Evolutionary conservation across 78 protist genomes (phyloP), one percentile per base, ranked within the genome.

Genomic region (Dictyostelium firmibasis): DNA sequence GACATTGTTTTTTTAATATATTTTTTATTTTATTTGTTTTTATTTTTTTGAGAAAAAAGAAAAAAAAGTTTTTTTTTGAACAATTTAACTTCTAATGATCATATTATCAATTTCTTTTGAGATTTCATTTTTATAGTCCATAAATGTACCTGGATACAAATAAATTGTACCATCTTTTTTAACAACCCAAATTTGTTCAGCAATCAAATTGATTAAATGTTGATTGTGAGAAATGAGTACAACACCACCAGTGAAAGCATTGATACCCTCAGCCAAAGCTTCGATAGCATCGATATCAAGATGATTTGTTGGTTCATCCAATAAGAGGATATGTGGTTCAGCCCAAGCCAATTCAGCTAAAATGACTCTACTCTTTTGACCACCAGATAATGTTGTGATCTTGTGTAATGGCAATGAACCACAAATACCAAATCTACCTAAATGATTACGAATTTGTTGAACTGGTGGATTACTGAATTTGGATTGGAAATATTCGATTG

Each of bases 241-340:
- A 11, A 98, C 94, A 43, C 98, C 99, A 20, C 99, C 99, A 64
- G 69, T 27, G 84, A 86, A 98, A 11, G 11, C 69, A 31, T 96
- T 96, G 94, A 98, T 85, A 43, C 99, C 98, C 3, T 91, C 93
- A 13, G 94, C 96, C 13, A 97, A 88, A 27, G 99, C 98, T 77
- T 97, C 98, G 29, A 97, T 91, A 14, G 96, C 92, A 72, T 95
- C 97, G 84, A 97, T 88, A 85, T 92, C 97, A 75, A 99, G 86
- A 67, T 98, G 98, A 97, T 98, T 99, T 62, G 99, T 98, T 27
- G 99, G 99, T 96, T 99, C 96, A 78, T 92, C 97, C 70, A 99
- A 91, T 27, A 99, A 79, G 79, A 99, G 92, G 69, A 99, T 67
- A 89, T 99, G 99, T 31, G 99, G 99, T 23, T 72, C 72, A 31